These are phyloP conservation scores for Theobroma grandiflorum DNA, from an alignment of 441 rosid species.

Conservation along the genomic window DNA sequence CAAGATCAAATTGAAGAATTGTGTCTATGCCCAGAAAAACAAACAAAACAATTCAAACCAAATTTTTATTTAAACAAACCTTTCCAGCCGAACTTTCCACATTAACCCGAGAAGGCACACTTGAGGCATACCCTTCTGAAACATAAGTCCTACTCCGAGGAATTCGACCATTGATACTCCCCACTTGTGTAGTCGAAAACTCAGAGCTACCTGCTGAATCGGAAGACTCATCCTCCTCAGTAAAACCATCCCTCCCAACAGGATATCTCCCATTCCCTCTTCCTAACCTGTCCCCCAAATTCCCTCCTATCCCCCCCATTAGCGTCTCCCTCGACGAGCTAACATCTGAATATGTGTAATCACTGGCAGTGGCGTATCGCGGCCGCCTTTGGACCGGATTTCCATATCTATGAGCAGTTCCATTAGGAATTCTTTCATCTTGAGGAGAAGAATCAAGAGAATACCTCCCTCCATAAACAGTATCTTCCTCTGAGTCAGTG, in stretches of 20 bases:
- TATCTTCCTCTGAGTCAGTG: constrained; percentile 73
- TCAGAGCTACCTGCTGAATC: constrained; percentile 92
- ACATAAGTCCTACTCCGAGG: constrained; percentile 42
- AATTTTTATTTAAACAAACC: constrained; percentile 50
- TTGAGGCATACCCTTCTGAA: constrained; percentile 67
- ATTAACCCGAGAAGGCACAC: constrained; percentile 51
- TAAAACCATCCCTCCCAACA: constrained; percentile 48
- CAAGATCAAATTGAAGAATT: constrained; percentile 7
- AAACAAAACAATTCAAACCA: constrained; percentile 9
- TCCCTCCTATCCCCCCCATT: constrained; percentile 51
- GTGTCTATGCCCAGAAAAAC: constrained; percentile 5
- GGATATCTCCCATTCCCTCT: constrained; percentile 49
- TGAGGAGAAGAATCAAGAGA: constrained; percentile 87
- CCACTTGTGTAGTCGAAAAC: constrained; percentile 70
- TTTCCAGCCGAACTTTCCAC: constrained; percentile 44
- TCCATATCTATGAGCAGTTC: constrained; percentile 43
- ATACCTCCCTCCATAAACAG: constrained; percentile 59
- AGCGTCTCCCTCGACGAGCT: constrained; percentile 89
- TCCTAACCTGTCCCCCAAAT: constrained; percentile 43
- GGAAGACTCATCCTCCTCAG: constrained; percentile 69
- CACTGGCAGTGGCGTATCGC: constrained; percentile 54
- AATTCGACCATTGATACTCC: constrained; percentile 56
- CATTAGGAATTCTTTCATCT: constrained; percentile 59
- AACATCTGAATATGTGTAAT: constrained; percentile 73
- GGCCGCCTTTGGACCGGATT: constrained; percentile 39